Evolutionary conservation across 139 green algal species (phyloP).

Genomic region (Gonium pectorale): DNA sequence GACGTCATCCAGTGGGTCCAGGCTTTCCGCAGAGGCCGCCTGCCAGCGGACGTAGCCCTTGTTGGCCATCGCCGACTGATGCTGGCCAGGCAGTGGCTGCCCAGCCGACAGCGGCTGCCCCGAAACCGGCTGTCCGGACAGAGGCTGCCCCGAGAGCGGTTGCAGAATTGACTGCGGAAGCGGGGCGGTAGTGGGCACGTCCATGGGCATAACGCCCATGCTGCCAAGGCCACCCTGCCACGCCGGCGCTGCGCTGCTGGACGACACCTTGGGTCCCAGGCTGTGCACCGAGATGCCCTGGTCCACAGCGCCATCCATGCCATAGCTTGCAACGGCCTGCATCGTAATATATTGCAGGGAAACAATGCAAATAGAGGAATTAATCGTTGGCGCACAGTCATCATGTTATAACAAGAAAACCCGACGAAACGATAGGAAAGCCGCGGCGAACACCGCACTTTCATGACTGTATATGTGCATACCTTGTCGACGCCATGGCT

Average conservation of each 20-base stretch:
- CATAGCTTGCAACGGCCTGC: background rate
- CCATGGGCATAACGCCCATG: background rate
- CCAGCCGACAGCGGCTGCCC: too few species aligned
- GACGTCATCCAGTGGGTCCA: background rate
- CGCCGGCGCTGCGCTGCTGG: too few species aligned
- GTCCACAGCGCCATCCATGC: background rate
- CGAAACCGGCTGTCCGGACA: too few species aligned
- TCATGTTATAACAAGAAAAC: background rate
- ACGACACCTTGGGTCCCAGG: too few species aligned
- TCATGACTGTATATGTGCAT: background rate
- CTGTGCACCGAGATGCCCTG: too few species aligned
- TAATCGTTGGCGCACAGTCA: too few species aligned
- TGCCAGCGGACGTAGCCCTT: background rate
- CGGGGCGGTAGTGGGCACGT: background rate
- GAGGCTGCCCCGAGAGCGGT: too few species aligned
- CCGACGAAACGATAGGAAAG: background rate
- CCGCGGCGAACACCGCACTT: background rate
- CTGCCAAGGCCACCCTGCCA: background rate
- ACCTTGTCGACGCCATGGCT: conserved; percentile 16
- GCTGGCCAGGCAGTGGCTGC: background rate
- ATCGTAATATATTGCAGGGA: too few species aligned
- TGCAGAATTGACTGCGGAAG: too few species aligned
- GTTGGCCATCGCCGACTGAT: background rate
- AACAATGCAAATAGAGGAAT: too few species aligned
- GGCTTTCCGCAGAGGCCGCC: background rate